Evolutionary conservation across 2,329 filamentous ascomycete species (phyloP).

Genomic region (Mycosphaerella sp.): DNA sequence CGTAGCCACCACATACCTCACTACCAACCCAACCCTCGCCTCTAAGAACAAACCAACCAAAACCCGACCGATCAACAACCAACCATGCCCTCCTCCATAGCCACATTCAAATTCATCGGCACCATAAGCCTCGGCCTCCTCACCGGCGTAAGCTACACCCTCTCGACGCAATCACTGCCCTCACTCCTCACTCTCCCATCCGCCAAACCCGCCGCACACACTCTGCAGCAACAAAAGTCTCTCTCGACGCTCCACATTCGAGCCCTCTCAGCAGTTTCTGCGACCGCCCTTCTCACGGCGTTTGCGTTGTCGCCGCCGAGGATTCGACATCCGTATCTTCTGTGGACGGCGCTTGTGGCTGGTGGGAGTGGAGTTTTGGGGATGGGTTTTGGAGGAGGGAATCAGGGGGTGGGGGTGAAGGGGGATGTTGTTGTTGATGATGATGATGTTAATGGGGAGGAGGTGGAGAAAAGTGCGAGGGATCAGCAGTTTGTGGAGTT

Average conservation of each 20-base stretch:
- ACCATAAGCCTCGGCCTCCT: conserved; percentile 76
- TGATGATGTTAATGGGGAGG: conserved; percentile 43
- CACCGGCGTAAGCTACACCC: conserved; percentile 73
- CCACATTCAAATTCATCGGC: conserved; percentile 85
- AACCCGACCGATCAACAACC: background rate
- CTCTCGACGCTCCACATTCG: conserved; percentile 63
- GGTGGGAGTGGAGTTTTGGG: conserved; percentile 38
- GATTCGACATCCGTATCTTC: conserved; percentile 77
- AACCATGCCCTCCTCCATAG: conserved; percentile 50
- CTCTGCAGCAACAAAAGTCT: conserved; percentile 54
- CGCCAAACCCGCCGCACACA: conserved; percentile 62
- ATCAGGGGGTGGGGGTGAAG: too few species aligned
- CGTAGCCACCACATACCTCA: background rate
- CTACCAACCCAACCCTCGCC: background rate
- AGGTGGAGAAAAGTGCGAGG: conserved; percentile 44
- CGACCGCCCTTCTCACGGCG: conserved; percentile 67
- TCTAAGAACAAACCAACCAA: background rate
- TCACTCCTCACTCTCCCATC: conserved; percentile 75
- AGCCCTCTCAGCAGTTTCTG: conserved; percentile 61
- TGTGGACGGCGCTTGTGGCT: conserved; percentile 73
- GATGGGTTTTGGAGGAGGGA: conserved; percentile 20
- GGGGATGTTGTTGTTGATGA: too few species aligned
- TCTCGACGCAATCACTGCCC: conserved; percentile 71
- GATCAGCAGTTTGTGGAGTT: conserved; percentile 39
- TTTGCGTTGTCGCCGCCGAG: conserved; percentile 69